Percentiles rank a stretch among this genome's conserved stretches.
Evolutionary conservation across 2,329 filamentous ascomycete genomes (phyloP).

Genomic region (Dactylonectria macrodidyma): DNA sequence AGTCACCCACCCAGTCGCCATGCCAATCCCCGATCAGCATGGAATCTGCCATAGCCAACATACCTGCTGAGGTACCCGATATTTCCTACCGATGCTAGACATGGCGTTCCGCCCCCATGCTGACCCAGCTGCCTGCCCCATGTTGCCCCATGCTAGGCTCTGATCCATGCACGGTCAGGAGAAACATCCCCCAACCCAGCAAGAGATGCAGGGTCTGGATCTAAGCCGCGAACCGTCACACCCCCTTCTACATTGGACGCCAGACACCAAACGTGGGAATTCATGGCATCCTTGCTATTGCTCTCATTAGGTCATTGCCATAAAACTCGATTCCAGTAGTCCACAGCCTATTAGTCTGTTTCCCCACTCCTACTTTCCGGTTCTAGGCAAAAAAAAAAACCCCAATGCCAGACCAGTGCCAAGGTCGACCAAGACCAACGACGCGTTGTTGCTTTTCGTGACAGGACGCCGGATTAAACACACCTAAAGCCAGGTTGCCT

Average conservation of each 20-base stretch:
- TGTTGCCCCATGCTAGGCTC: background rate
- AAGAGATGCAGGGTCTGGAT: constrained; percentile 33
- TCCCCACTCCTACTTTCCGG: constrained; percentile 14
- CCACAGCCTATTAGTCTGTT: constrained; percentile 22
- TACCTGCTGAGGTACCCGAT: background rate
- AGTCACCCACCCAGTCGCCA: background rate
- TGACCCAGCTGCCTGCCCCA: constrained; percentile 2
- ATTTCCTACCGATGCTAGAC: background rate
- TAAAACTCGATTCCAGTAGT: constrained; percentile 34
- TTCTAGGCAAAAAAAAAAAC: constrained; percentile 10
- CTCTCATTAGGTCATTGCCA: constrained; percentile 25
- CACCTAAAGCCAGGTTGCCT: constrained; percentile 39
- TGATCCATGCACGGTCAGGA: background rate
- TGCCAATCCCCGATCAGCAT: constrained; percentile 11
- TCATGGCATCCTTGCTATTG: constrained; percentile 34
- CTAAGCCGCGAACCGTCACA: constrained; percentile 32
- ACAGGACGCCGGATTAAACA: constrained; percentile 41
- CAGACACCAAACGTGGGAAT: constrained; percentile 27
- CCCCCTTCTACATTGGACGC: constrained; percentile 26
- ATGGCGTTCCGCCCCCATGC: background rate
- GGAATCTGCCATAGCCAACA: background rate
- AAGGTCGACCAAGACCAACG: constrained; percentile 38
- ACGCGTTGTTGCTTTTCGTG: constrained; percentile 42
- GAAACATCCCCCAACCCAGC: constrained; percentile 21
- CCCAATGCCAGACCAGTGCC: constrained; percentile 34